Conservation (phyloP, 106 monocot species). For the Dioscorea dumetorum region DNA sequence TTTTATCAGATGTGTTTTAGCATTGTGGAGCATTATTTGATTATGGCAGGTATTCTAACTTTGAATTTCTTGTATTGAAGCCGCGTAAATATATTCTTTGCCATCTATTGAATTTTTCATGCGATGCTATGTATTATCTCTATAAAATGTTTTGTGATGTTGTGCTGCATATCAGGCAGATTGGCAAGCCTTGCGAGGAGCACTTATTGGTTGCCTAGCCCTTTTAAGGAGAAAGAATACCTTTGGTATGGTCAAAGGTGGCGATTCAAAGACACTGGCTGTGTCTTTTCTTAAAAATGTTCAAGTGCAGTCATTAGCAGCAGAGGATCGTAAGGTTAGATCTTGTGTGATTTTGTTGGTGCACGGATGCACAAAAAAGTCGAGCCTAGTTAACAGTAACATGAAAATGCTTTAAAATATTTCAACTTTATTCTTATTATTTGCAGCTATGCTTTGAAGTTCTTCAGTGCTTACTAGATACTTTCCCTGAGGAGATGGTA, state of each 20-base stretch:
- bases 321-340: constrained; percentile 74
- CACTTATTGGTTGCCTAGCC: constrained; percentile 82
- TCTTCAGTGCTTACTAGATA: constrained; percentile 58
- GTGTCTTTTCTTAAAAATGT: constrained; percentile 52
- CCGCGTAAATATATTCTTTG: not conserved
- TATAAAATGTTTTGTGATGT: constrained; percentile 13
- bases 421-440: not conserved
- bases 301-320: constrained; percentile 60
- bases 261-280: constrained; percentile 55
- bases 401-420: not conserved
- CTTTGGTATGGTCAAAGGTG: constrained; percentile 41
- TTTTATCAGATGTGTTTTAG: not conserved
- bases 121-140: not conserved
- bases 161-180: constrained; percentile 56
- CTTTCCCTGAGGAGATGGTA: constrained; percentile 32
- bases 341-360: constrained; percentile 2
- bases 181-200: constrained; percentile 84
- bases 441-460: constrained; percentile 86
- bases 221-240: constrained; percentile 60
- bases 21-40: too few species aligned
- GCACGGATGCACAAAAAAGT: not conserved
- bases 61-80: not conserved
- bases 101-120: not conserved
- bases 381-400: too few species aligned
- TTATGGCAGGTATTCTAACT: too few species aligned